Percentiles rank a stretch among this genome's conserved stretches.
phyloP scores from a whole-genome alignment of 208 protist genomes.

The Leishmania arabica region DNA sequence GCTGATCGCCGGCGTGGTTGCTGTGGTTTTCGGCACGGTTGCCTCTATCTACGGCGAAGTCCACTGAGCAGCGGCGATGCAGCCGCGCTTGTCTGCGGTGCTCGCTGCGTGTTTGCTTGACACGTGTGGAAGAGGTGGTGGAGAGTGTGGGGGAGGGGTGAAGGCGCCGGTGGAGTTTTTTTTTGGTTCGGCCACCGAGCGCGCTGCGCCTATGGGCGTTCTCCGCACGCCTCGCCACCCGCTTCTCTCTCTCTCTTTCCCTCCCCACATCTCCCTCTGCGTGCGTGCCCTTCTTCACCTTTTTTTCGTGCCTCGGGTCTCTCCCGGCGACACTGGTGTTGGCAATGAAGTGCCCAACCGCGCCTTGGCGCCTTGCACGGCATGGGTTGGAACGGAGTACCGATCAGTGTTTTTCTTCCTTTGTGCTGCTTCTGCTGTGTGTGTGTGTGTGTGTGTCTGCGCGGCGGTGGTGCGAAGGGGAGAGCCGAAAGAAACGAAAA shows the following conservation, averaged over 20 bases:
- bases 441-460: no score
- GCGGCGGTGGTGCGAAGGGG: no score
- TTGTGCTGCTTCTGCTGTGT: no score
- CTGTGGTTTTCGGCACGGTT: constrained; percentile 68
- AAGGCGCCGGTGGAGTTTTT: background rate
- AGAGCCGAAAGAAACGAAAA: no score
- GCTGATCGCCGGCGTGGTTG: constrained; percentile 71
- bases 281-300: background rate
- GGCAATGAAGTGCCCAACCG: no score
- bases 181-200: background rate
- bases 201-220: background rate
- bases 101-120: background rate
- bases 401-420: no score
- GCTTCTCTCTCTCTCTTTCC: background rate
- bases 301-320: no score
- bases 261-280: background rate
- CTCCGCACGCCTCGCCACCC: background rate
- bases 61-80: background rate
- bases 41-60: constrained; percentile 51
- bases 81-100: background rate
- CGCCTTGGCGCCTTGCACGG: no score
- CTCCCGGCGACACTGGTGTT: no score
- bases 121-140: background rate
- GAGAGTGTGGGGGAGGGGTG: background rate
- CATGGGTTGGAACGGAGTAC: no score